Conservation (phyloP, 495 filamentous ascomycete species). For the Sabuloglossum arenarium region DNA sequence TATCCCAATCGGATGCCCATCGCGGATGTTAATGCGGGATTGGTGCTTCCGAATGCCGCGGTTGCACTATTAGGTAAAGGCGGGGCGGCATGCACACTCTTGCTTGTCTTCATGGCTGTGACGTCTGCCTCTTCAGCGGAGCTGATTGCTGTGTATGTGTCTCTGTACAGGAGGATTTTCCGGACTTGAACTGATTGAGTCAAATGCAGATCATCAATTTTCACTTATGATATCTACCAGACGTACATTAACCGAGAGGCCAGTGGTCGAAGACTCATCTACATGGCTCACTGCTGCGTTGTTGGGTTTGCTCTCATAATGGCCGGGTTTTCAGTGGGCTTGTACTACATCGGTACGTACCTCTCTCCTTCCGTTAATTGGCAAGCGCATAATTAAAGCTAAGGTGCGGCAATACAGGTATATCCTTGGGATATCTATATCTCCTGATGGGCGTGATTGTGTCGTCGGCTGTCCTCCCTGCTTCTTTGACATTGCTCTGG, state of each 20-base stretch:
- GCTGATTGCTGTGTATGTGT: constrained; percentile 50
- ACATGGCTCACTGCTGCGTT: constrained; percentile 62
- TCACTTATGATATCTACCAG: constrained; percentile 83
- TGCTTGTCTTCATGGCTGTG: constrained; percentile 93
- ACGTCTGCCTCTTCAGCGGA: constrained; percentile 79
- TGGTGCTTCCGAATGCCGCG: constrained; percentile 76
- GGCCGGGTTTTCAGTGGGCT: constrained; percentile 63
- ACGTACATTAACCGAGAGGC: constrained; percentile 30
- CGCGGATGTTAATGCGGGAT: constrained; percentile 61
- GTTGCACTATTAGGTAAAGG: constrained; percentile 79
- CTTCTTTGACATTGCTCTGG: constrained; percentile 65
- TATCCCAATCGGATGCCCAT: constrained; percentile 51
- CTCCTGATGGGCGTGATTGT: constrained; percentile 88
- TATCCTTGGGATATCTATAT: constrained; percentile 60
- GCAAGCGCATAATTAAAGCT: constrained; percentile 11
- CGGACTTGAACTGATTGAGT: background rate
- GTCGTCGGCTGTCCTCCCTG: constrained; percentile 65
- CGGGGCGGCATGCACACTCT: constrained; percentile 60
- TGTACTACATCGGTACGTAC: constrained; percentile 31
- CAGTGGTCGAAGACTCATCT: constrained; percentile 57
- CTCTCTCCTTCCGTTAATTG: background rate
- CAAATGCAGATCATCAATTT: constrained; percentile 42
- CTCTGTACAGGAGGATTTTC: background rate
- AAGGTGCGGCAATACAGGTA: constrained; percentile 21
- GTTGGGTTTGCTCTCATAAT: constrained; percentile 62